phyloP scores from a whole-genome alignment of 805 yeast genomes.

The Wickerhamiella hasegawae region DNA sequence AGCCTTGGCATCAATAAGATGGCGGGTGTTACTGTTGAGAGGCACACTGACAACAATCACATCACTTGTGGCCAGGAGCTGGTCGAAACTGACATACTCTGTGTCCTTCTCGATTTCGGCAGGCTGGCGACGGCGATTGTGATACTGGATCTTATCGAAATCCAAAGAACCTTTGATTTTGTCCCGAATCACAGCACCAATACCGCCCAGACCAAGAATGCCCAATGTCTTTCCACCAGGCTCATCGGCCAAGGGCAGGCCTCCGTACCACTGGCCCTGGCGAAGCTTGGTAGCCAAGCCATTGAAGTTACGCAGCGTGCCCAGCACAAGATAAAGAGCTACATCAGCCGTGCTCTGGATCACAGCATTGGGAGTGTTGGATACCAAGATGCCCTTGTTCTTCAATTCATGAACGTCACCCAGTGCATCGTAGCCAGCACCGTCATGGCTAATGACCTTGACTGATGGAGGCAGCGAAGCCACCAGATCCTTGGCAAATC shows the following conservation, averaged over 20 bases:
- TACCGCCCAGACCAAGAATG: conserved; percentile 48
- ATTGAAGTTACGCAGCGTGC: conserved; percentile 34
- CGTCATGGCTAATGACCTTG: conserved; percentile 31
- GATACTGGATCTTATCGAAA: conserved; percentile 33
- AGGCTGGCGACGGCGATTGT: conserved; percentile 33
- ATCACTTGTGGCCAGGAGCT: conserved; percentile 31
- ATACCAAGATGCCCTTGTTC: conserved; percentile 28
- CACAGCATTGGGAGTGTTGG: conserved; percentile 39
- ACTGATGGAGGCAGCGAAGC: conserved; percentile 24
- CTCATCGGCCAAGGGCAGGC: conserved; percentile 30
- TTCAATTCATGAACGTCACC: conserved; percentile 26
- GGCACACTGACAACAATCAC: conserved; percentile 37
- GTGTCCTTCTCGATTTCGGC: conserved; percentile 33
- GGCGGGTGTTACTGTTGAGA: conserved; percentile 35
- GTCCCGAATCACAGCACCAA: conserved; percentile 41
- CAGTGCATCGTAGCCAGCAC: conserved; percentile 45
- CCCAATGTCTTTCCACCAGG: conserved; percentile 39
- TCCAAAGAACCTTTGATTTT: conserved; percentile 32
- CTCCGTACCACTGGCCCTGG: conserved; percentile 32
- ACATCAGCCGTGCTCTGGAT: conserved; percentile 44
- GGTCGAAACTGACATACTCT: conserved; percentile 31
- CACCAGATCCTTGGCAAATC: conserved; percentile 30
- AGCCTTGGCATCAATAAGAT: conserved; percentile 29
- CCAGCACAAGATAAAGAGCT: conserved; percentile 33
- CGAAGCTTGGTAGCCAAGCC: conserved; percentile 28